A percentile compares a stretch with the other conserved stretches of the same genome.
Evolutionary conservation across 2,329 filamentous ascomycete genomes (phyloP).

Genomic region (Apiospora malaysiana): DNA sequence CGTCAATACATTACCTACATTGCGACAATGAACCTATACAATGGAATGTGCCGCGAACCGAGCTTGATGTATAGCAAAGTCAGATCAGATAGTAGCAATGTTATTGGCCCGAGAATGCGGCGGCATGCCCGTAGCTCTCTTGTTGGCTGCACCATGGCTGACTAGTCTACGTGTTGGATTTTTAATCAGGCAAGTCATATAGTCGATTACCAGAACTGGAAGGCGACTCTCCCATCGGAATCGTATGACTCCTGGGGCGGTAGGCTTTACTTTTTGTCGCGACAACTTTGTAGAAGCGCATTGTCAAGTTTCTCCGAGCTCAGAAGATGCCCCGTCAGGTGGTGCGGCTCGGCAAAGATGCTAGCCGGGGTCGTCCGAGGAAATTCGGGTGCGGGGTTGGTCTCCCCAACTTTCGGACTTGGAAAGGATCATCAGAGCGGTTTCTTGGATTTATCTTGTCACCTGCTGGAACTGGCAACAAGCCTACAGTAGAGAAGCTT

Average conservation of each 20-base stretch:
- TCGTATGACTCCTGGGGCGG: background rate
- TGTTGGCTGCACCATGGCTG: background rate
- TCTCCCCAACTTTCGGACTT: background rate
- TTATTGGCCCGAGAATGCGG: background rate
- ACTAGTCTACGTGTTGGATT: background rate
- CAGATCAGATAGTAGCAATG: background rate
- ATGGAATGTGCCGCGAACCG: background rate
- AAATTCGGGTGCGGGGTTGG: background rate
- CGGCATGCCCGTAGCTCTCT: background rate
- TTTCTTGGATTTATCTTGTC: slow-evolving; percentile 1
- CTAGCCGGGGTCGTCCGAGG: background rate
- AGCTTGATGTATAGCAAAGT: background rate
- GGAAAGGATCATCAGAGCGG: slow-evolving; percentile 1
- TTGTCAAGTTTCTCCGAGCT: background rate
- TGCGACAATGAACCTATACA: background rate
- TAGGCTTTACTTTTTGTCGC: background rate
- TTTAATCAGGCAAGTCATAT: background rate
- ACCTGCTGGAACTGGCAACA: slow-evolving; percentile 5
- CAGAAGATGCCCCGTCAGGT: background rate
- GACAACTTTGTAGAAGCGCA: background rate
- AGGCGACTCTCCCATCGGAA: background rate
- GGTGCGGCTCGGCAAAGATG: background rate
- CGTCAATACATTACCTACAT: background rate
- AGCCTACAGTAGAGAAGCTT: background rate
- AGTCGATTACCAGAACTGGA: background rate